Evolutionary conservation across 192 early-diverging fungal species (phyloP), one percentile per base, ranked within the genome.

Genomic region (Chytriomyces hyalinus): DNA sequence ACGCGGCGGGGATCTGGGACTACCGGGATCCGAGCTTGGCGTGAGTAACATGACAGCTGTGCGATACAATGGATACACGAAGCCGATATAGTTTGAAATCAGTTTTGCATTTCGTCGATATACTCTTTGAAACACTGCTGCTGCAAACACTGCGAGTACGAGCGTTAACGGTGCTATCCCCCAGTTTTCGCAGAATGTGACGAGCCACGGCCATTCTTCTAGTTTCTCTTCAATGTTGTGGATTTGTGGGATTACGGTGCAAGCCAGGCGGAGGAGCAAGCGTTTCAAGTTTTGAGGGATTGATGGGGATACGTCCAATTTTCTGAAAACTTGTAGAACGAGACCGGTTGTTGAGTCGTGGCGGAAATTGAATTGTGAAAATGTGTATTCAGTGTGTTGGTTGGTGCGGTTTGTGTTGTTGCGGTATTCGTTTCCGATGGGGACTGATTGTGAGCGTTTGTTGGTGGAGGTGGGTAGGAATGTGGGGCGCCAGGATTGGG

Each of bases 121-220:
- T 22, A 61, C 2, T n/a, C 61, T 8, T 6, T 48, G 71, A 11
- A 61, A 28, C 6, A 44, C n/a, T 43, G 45, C 26, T 44, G 48
- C 10, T 11, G 15, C 59, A 26, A 73, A 28, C 11, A 73, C 20
- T 9, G 28, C 71, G n/a, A 73, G n/a, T 1, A 48, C 61, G 15
- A 73, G n/a, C 6, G 43, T 17, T 24, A 73, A 22, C 28, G 71
- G 71, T 44, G 59, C 7, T 3, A 63, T 46, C 8, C 71, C 71
- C 71, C 71, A 73, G 36, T 73, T n/a, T 62, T 73, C 71, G 28
- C 71, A 73, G 44, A 62, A 73, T 4, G 20, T 59, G 24, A 73
- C 71, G 47, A 73, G 10, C 71, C 71, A 73, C 20, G 71, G 53
- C 71, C 71, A 73, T 24, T 63, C 44, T 9, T 73, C 71, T 6